A percentile compares a stretch with the other conserved stretches of the same genome.
Conservation (phyloP, 495 filamentous ascomycete genomes). For the Hyaloscypha variabilis region DNA sequence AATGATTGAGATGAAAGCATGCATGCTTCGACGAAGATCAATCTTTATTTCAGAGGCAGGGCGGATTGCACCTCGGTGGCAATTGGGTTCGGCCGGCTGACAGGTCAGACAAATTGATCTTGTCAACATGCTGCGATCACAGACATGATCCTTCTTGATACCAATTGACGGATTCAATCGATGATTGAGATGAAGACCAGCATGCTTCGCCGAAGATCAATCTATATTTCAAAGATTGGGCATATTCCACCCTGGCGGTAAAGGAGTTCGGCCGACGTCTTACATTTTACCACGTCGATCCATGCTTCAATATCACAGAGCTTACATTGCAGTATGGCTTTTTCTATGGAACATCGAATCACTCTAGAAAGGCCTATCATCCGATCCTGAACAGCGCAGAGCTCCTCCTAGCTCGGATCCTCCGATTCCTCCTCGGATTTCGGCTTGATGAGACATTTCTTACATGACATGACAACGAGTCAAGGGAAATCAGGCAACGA, state of each 20-base stretch:
- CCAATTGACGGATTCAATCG: too few species aligned
- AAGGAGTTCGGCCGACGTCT: not conserved
- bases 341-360: not conserved
- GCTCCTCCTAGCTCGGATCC: not conserved
- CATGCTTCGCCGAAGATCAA: not conserved
- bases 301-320: not conserved
- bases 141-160: too few species aligned
- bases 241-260: not conserved
- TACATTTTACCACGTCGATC: not conserved
- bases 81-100: too few species aligned
- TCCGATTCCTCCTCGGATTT: not conserved
- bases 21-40: too few species aligned
- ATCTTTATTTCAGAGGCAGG: too few species aligned
- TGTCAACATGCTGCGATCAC: too few species aligned
- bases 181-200: not conserved
- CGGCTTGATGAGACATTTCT: not conserved
- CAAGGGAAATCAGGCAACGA: too few species aligned
- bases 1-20: too few species aligned
- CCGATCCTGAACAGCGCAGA: not conserved
- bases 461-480: not conserved
- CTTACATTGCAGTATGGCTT: not conserved
- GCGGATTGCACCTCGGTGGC: too few species aligned
- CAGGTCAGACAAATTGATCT: too few species aligned
- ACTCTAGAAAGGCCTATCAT: not conserved
- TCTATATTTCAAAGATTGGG: not conserved